Conservation (phyloP, 2,329 filamentous ascomycete genomes). For the Plenodomus lindquistii region DNA sequence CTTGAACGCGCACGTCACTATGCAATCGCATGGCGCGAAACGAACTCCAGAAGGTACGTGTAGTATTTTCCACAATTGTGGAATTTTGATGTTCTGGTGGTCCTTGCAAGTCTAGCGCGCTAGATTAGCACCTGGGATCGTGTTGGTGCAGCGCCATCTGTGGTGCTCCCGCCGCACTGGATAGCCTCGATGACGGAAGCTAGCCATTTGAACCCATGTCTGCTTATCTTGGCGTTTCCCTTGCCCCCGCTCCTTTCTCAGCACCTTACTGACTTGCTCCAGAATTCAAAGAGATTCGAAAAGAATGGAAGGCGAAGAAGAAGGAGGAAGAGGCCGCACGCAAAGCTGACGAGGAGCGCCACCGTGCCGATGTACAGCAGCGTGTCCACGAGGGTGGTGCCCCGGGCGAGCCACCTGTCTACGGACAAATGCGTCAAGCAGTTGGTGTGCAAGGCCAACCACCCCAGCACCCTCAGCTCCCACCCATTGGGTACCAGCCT, state of each 20-base stretch:
- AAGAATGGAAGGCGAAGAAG: conserved; percentile 99
- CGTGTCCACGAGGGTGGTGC: conserved; percentile 56
- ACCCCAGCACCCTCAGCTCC: conserved; percentile 52
- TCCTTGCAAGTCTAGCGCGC: conserved; percentile 35
- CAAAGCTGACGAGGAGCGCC: conserved; percentile 86
- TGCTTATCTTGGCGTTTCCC: conserved; percentile 38
- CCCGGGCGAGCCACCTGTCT: conserved; percentile 51
- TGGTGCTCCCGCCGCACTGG: conserved; percentile 57
- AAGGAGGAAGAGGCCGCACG: conserved; percentile 94
- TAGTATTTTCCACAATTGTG: conserved; percentile 16
- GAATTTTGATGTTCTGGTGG: conserved; percentile 26
- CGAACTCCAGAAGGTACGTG: conserved; percentile 92
- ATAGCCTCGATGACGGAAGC: conserved; percentile 51
- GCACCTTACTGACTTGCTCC: conserved; percentile 43
- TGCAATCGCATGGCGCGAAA: conserved; percentile 96
- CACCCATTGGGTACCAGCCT: conserved; percentile 57
- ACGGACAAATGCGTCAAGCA: conserved; percentile 51
- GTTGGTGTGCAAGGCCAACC: conserved; percentile 51
- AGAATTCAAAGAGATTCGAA: conserved; percentile 99
- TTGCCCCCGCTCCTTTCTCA: conserved; percentile 21
- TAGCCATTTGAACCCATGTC: conserved; percentile 47
- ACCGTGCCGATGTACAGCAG: conserved; percentile 65
- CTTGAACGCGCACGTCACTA: conserved; percentile 95
- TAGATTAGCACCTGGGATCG: conserved; percentile 40
- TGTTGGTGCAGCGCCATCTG: conserved; percentile 54